These are phyloP conservation scores for Mucor velutinosus DNA, from an alignment of 371 early-diverging fungal genomes.

Conservation along the genomic window DNA sequence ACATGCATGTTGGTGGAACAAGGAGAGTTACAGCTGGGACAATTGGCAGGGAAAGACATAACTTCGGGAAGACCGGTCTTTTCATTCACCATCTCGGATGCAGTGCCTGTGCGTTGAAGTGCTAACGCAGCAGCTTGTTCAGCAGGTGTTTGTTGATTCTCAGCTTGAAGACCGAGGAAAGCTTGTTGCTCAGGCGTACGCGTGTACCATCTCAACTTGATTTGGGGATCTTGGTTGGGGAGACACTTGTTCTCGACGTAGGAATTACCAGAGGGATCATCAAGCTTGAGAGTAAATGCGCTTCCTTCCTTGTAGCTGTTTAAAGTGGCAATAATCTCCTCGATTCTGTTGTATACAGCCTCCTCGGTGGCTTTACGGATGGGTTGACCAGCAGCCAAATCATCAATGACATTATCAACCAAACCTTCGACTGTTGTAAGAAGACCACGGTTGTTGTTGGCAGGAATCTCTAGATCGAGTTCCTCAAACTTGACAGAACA, in stretches of 20 bases:
- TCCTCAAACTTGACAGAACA: constrained; percentile 82
- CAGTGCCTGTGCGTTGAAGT: constrained; percentile 3
- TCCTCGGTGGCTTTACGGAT: constrained; percentile 70
- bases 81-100: constrained; percentile 36
- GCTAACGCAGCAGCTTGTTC: constrained; percentile 42
- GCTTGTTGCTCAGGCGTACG: constrained; percentile 82
- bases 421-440: constrained; percentile 93
- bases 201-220: constrained; percentile 64
- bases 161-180: constrained; percentile 71
- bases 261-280: constrained; percentile 94
- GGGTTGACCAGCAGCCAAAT: constrained; percentile 77
- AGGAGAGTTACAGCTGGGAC: constrained; percentile 83
- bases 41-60: constrained; percentile 85
- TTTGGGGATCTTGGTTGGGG: constrained; percentile 80
- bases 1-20: constrained; percentile 92
- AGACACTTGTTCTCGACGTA: constrained; percentile 80
- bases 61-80: constrained; percentile 61
- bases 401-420: constrained; percentile 78
- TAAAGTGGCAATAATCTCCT: constrained; percentile 69
- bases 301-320: constrained; percentile 57
- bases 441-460: constrained; percentile 71
- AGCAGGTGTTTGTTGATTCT: constrained; percentile 50
- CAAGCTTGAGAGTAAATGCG: constrained; percentile 76
- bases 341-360: constrained; percentile 74
- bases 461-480: constrained; percentile 89